Evolutionary conservation across 2,329 filamentous ascomycete species (phyloP), one percentile per base, ranked within the genome.

Genomic region (Trichoderma sp.): DNA sequence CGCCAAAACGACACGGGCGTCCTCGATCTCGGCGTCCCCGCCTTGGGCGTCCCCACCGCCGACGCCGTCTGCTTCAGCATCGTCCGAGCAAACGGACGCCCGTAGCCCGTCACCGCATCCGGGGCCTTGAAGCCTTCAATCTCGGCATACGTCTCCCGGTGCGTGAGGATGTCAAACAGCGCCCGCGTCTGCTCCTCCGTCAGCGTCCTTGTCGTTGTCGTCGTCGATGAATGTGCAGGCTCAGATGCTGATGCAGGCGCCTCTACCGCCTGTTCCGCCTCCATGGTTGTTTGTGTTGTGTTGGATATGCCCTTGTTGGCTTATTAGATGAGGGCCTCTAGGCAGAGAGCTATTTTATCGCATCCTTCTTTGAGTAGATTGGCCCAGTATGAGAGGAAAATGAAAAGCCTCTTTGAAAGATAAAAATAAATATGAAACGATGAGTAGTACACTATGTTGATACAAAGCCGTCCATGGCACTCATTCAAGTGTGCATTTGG

Each of bases 111-210:
- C 72, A 94, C 91, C 32, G 90, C 87, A 2, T 85, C 82, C 0
- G 91, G 88, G 47, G 86, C 81, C 76, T 91, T 93, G 85, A 95
- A 94, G 73, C 86, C 86, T 77, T 91, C 87, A 73, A 94, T 92
- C 80, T 96, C 93, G 14, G 86, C 80, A 75, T 90, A 91, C 1
- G 87, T 88, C 79, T 90, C 84, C 74, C 87, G 78, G 76, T 90
- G 88, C 36, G 86, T 86, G 70, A 90, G 84, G 66, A 90, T 88
- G 76, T 90, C 86, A 74, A 90, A 85, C 18, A 90, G 83, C 15
- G 88, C 87, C 64, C 82, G 81, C 8, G 85, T 80, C 75, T 90
- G 88, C 73, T 80, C 77, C 26, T 76, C 74, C 53, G 78, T 79
- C 60, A 82, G 78, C 2, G 4, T 18, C 6, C 21, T 21, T 9